Base-by-base conservation (phyloP, 192 early-diverging fungal genomes). In the Backusella luteola region DNA sequence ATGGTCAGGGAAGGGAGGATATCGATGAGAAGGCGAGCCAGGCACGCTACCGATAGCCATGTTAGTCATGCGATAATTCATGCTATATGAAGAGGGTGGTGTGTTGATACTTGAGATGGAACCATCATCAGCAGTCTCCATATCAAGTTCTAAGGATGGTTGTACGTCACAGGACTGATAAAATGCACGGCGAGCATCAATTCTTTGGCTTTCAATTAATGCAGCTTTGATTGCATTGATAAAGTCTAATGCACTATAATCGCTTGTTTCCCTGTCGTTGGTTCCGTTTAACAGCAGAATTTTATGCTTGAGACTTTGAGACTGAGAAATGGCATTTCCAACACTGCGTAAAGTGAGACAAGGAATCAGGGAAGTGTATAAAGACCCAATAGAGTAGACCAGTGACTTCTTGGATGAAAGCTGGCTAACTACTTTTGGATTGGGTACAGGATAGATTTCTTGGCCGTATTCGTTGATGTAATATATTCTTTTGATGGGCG, bases 291-390 rank as follows among this genome's bases (percentile, higher is more conserved):
- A 75, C 44, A 94, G 81, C 36, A 93, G 83, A 52, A 94, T 82
- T 73, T 94, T 94, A 72, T 86, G 81, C 34, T 84, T 80, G 44
- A 89, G 78, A 42, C 76, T 79, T 29, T 74, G 67, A 4, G 87
- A 89, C 34, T 91, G 84, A 32, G 87, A 87, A 53, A 94, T 87
- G 6, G 89, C 80, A 4, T 87, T 85, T 1, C 91, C 93, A 0
- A 92, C 87, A 35, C 88, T 89, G 9, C 89, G 89, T 19, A 94
- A 79, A 66, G 93, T 85, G 9, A 94, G 75, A 76, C 90, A 91
- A 7, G 93, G 93, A 17, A 92, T 83, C 46, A 94, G 85, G 19
- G 90, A 91, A 3, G 93, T 94, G 67, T 92, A 94, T 2, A 94
- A 73, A 9, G 91, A 93, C 0, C 93, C 93, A 68, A 92, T 92